Base-by-base conservation (phyloP, 345 rosid species). In the Pistacia integerrima region DNA sequence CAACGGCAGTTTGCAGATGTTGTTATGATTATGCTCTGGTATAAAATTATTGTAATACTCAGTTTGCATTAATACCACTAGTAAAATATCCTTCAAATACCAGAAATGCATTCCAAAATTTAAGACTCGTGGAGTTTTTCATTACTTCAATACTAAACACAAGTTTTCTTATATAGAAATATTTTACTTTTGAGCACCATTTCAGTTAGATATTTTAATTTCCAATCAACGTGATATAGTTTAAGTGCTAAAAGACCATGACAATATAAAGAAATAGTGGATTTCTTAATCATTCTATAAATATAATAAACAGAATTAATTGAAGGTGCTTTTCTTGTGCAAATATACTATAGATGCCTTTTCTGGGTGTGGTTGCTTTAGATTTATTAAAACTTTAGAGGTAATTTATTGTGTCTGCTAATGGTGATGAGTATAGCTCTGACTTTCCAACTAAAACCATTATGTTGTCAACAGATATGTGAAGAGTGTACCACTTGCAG, bases 401-500 rank as follows among this genome's bases (percentile, higher is more conserved):
- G 30, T 49, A 57, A 18, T 54, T 35, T 57, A n/a, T 52, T 58
- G 61, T 36, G 10, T 56, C 54, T 38, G 64, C 54, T 38, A 36
- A 56, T 48, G 44, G 6, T 18, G 8, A 52, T 64, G 69, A 64
- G 48, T 3, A n/a, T 49, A 35, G 51, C 61, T 65, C 52, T 5
- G 11, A 16, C 20, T 14, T 64, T 74, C 30, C 38, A 52, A 67
- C 77, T 64, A 20, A 51, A 64, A 74, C n/a, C 20, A 52, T 54
- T 4, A 3, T 56, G 25, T 67, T 59, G 18, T 76, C 73, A 73
- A 79, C 77, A 93, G 97, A 87, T 93, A 95, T 81, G 97, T 93
- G 79, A 90, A 91, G 88, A 91, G 88, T 64, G 98, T 95, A 71
- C 98, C 99, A 62, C 96, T 95, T 87, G 98, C 97, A 67, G 98